Evolutionary conservation across 1,284 basidiomycete genomes (phyloP).

Genomic region (Rhizoctonia solani): DNA sequence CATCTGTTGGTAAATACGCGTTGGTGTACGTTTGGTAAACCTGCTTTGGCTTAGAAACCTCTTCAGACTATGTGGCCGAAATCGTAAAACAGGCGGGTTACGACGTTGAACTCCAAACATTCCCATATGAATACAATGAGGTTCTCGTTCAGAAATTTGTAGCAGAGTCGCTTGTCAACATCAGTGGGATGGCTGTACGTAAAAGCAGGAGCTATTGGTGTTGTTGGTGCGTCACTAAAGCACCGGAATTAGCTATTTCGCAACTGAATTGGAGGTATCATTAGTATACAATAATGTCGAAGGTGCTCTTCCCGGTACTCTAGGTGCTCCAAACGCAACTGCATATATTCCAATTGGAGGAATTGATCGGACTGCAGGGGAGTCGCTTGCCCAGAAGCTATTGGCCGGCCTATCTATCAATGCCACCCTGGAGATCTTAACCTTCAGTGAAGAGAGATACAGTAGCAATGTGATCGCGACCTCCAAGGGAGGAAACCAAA

Average conservation of each 20-base stretch:
- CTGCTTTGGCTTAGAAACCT: background rate
- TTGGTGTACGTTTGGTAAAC: background rate
- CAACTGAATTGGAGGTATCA: background rate
- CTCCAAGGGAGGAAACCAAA: slow-evolving; percentile 20
- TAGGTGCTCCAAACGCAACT: background rate
- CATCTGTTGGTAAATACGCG: slow-evolving; percentile 17
- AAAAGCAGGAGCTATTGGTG: slow-evolving; percentile 6
- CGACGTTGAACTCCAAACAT: slow-evolving; percentile 21
- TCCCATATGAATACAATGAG: slow-evolving; percentile 6
- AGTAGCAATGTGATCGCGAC: slow-evolving; percentile 29
- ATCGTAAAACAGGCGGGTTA: slow-evolving; percentile 23
- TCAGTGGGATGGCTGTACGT: slow-evolving; percentile 8
- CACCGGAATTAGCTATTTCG: too few relatives aligned
- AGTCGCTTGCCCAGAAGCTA: background rate
- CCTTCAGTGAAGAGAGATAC: background rate
- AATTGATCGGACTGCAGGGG: slow-evolving; percentile 2
- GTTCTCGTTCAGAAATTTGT: slow-evolving; percentile 13
- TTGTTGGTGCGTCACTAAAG: slow-evolving; percentile 4
- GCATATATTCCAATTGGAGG: slow-evolving; percentile 7
- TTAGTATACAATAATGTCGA: slow-evolving; percentile 24
- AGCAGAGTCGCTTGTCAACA: slow-evolving; percentile 9
- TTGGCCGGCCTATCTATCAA: background rate
- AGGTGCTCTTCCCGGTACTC: slow-evolving; percentile 5
- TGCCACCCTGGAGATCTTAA: slow-evolving; percentile 3
- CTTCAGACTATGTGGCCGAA: slow-evolving; percentile 20